A percentile compares a stretch with the other conserved stretches of the same genome.
These are phyloP conservation scores for Trichosporon asahii DNA, from an alignment of 1,284 basidiomycete species.

Conservation along the genomic window DNA sequence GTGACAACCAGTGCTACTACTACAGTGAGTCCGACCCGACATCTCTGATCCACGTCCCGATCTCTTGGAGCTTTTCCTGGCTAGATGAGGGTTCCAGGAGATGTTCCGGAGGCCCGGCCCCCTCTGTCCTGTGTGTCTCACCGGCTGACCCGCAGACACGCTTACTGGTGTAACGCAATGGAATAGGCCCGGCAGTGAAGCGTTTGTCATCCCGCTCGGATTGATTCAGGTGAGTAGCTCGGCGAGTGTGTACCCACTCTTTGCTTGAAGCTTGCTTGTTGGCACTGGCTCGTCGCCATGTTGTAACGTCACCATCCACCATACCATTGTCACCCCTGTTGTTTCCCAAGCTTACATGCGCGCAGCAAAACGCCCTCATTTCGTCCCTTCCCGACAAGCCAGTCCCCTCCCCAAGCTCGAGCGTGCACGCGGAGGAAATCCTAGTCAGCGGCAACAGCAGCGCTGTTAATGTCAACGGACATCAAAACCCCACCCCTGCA, in stretches of 20 bases:
- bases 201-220: slow-evolving; percentile 83
- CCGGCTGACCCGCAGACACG: slow-evolving; percentile 54
- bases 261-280: background rate
- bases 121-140: background rate
- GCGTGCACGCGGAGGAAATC: background rate
- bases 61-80: background rate
- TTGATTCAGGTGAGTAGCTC: slow-evolving; percentile 62
- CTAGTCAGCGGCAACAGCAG: background rate
- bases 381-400: background rate
- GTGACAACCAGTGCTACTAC: slow-evolving; percentile 79
- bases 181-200: slow-evolving; percentile 67
- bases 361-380: slow-evolving; percentile 5
- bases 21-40: slow-evolving; percentile 59
- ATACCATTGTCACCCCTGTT: background rate
- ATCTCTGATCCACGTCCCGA: background rate
- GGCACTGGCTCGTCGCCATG: background rate
- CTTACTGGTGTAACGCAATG: slow-evolving; percentile 81
- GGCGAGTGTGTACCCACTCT: background rate
- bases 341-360: slow-evolving; percentile 8
- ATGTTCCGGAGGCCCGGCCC: background rate
- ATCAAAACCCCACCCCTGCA: background rate
- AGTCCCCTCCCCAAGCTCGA: slow-evolving; percentile 1
- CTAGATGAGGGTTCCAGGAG: background rate
- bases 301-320: background rate
- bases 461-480: background rate